Base-by-base conservation (phyloP, 345 rosid species). In the Mangifera indica region DNA sequence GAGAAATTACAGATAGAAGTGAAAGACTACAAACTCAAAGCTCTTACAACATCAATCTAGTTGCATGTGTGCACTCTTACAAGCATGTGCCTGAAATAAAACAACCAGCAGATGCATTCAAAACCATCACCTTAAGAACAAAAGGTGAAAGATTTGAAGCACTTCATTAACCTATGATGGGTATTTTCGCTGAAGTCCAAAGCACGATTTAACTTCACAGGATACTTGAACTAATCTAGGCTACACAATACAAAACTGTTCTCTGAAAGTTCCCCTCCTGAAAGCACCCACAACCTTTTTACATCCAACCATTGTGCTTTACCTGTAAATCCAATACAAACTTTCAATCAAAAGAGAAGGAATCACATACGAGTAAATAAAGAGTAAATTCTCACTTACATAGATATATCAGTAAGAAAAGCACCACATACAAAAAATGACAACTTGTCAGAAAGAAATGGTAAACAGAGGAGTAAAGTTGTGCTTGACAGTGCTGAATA, bases 101-200 rank as follows among this genome's bases (percentile, higher is more conserved):
- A 77, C 79, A 73, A 76, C 75, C 83, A 79, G 84, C 84, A 78
- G 84, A 81, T 79, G 84, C 84, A 72, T 78, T 72, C 81, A 60
- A 60, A 59, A 73, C 53, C 34, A 72, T 66, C 67, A 67, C 65
- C 71, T 78, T 63, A 77, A 55, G 79, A 76, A 71, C 75, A 52
- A 6, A 20, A 67, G 37, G 72, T 26, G 59, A 66, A 49, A 42
- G 54, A 18, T 70, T 66, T 32, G 69, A 66, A 54, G 60, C 65
- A 69, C 66, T 61, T 52, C 37, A 53, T 53, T 60, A 40, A 67
- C 77, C 13, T 24, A 26, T 55, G 45, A 64, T 58, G 74, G 74
- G 54, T 40, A 61, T 62, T 25, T 17, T 54, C 25, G 60, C 66
- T 57, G 71, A 42, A 42, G 73, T 69, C 67, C 34, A 20, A 42